phyloP scores from a whole-genome alignment of 2,329 filamentous ascomycete species.

The Ceratocystis huliohia region DNA sequence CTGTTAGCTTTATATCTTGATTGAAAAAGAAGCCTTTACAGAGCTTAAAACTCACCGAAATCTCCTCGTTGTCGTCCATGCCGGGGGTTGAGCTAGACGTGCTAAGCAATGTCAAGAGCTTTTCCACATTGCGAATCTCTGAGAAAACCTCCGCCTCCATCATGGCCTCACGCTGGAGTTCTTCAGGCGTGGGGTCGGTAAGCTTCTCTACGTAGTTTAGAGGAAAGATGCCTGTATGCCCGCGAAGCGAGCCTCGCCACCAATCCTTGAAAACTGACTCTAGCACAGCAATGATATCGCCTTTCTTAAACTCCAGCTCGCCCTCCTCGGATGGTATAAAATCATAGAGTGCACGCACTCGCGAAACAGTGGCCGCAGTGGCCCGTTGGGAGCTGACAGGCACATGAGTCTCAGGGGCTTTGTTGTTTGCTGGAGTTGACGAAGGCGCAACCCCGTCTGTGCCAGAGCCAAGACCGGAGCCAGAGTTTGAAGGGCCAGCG shows the following conservation, averaged over 20 bases:
- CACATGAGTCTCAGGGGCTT: constrained; percentile 31
- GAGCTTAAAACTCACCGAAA: constrained; percentile 48
- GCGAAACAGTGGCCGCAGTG: constrained; percentile 88
- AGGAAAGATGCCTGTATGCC: constrained; percentile 94
- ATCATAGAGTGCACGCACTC: constrained; percentile 85
- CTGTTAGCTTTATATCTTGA: constrained; percentile 8
- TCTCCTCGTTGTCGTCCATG: constrained; percentile 92
- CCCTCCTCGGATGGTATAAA: constrained; percentile 89
- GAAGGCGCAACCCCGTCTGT: neutral
- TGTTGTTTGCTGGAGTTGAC: neutral
- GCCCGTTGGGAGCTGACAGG: constrained; percentile 57
- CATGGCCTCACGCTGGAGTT: constrained; percentile 86
- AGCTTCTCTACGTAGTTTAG: constrained; percentile 98
- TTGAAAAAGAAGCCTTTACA: neutral
- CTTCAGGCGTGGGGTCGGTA: constrained; percentile 83
- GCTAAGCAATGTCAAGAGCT: constrained; percentile 76
- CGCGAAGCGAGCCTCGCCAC: constrained; percentile 93
- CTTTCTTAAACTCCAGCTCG: constrained; percentile 90
- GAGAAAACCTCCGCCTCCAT: constrained; percentile 69
- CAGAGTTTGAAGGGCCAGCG: constrained; percentile 28
- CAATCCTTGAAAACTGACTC: constrained; percentile 99
- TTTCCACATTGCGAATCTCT: constrained; percentile 52
- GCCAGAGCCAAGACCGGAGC: neutral
- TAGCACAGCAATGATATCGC: constrained; percentile 90
- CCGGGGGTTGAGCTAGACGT: constrained; percentile 68